Evolutionary conservation across 352 stramenopile genomes (phyloP), one percentile per base, ranked within the genome.

Genomic region (Phytophthora hybrid): DNA sequence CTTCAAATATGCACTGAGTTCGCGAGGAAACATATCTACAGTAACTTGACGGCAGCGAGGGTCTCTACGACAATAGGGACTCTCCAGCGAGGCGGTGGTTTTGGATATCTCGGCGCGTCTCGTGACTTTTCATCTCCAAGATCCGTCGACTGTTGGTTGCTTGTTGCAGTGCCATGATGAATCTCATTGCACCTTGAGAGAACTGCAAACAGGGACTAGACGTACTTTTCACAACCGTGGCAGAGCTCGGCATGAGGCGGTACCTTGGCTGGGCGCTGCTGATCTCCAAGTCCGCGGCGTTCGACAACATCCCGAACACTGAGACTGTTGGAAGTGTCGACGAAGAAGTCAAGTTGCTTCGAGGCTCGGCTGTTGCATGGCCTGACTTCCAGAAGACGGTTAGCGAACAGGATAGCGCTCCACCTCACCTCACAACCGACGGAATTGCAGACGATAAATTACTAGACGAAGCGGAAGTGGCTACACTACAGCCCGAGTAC

Each of bases 81-180:
- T 46, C 37, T 46, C 37, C 6, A 51, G 44, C 44, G n/a, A 61
- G 19, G 44, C 44, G 44, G 59, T 66, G 44, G 59, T 66, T 66
- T 46, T 66, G 54, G 59, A 66, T 66, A 66, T 55, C 16, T 21
- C 26, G 14, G 53, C 2, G 49, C 32, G 52, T 74, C 66, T 69
- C 52, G 47, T 69, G 66, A 68, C 66, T 61, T 59, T 74, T 74
- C 66, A 74, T 32, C 14, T 32, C 18, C 9, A 73, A 59, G 66
- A 73, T 69, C 60, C 14, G 37, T 63, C 59, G 66, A 57, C 66
- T 62, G 66, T 73, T 69, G 58, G 66, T 55, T 23, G 31, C 26
- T 34, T 14, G 52, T n/a, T 37, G 14, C 21, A 21, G 37, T 14
- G 7, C 23, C 14, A 62, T 62, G 49, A 26, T n/a, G 21, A 19